These are phyloP conservation scores for Globisporangium uncinulatum DNA, from an alignment of 352 stramenopile species.

Conservation along the genomic window DNA sequence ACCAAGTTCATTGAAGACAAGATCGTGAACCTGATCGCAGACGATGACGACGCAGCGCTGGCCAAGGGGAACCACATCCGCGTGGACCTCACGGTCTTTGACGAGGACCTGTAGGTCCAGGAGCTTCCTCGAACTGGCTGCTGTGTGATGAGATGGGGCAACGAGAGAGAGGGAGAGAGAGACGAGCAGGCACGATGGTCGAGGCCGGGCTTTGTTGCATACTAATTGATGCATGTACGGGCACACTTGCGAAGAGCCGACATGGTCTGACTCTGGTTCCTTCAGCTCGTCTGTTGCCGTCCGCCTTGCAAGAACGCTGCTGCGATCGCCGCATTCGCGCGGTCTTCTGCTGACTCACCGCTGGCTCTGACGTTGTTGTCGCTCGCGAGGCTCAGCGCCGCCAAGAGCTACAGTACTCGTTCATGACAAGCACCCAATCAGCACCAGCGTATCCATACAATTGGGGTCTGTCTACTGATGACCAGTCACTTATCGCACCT, in stretches of 20 bases:
- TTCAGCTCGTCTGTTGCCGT: too few species aligned
- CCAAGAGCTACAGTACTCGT: slow-evolving; percentile 7
- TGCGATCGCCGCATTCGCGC: slow-evolving; percentile 10
- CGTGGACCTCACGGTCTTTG: slow-evolving; percentile 74
- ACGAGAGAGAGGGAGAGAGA: too few species aligned
- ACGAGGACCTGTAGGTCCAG: slow-evolving; percentile 61
- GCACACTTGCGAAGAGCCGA: too few species aligned
- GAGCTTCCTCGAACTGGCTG: too few species aligned
- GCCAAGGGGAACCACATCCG: slow-evolving; percentile 74
- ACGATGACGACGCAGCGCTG: slow-evolving; percentile 62
- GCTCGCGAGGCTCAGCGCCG: background rate
- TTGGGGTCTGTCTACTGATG: background rate
- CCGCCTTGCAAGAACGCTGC: slow-evolving; percentile 5
- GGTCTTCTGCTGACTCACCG: background rate
- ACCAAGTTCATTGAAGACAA: slow-evolving; percentile 68
- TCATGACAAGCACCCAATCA: background rate
- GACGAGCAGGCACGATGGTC: too few species aligned
- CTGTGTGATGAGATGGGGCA: too few species aligned
- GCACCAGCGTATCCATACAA: too few species aligned
- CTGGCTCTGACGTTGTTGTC: background rate
- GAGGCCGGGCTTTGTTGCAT: too few species aligned
- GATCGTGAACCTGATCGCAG: slow-evolving; percentile 65
- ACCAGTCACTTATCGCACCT: slow-evolving; percentile 19
- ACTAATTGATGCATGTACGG: too few species aligned
- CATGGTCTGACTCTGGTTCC: too few species aligned